Evolutionary conservation across 805 yeast genomes (phyloP).

Genomic region (Starmerella apicola): DNA sequence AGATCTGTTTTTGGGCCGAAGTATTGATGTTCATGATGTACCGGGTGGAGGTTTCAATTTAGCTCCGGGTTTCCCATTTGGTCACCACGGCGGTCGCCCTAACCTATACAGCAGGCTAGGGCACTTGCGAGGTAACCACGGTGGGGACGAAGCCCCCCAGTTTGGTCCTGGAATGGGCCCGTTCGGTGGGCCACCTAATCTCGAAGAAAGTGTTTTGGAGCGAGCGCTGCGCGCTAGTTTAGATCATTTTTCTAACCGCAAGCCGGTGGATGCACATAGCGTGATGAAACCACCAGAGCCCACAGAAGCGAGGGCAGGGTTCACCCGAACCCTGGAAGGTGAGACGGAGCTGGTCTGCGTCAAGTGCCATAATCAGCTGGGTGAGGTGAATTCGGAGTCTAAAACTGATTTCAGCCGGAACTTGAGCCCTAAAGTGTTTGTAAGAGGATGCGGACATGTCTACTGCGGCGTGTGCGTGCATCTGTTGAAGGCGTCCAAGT

Average conservation of each 20-base stretch:
- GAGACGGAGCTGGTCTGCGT: slow-evolving; percentile 10
- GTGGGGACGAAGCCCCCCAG: not conserved
- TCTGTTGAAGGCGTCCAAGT: slow-evolving; percentile 1
- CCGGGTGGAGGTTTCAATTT: not conserved
- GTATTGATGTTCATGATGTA: too few species aligned
- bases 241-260: slow-evolving; percentile 4
- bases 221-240: slow-evolving; percentile 8
- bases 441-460: slow-evolving; percentile 18
- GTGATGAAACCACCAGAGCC: slow-evolving; percentile 9
- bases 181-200: not conserved
- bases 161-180: not conserved
- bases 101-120: not conserved
- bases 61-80: not conserved
- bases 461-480: slow-evolving; percentile 17
- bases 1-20: not conserved
- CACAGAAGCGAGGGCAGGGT: slow-evolving; percentile 7
- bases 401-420: not conserved
- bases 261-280: not conserved
- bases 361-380: slow-evolving; percentile 10
- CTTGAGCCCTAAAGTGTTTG: slow-evolving; percentile 9
- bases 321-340: slow-evolving; percentile 3
- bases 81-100: not conserved
- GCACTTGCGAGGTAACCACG: not conserved
- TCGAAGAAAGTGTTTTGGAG: slow-evolving; percentile 5
- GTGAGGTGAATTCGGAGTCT: slow-evolving; percentile 3